Base-by-base conservation (phyloP, 257 asterid species). In the Solanum rostratum region DNA sequence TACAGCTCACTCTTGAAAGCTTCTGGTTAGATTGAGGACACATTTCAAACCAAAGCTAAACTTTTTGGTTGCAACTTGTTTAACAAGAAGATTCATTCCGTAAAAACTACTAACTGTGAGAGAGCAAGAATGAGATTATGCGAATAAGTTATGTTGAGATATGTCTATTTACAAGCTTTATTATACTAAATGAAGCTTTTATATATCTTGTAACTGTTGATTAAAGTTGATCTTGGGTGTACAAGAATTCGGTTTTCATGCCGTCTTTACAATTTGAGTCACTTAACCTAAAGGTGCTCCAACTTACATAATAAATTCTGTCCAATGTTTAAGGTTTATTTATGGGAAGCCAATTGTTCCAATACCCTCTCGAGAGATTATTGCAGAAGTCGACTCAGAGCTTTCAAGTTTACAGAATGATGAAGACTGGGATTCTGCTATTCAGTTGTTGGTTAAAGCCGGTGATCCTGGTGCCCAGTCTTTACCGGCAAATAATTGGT, bases 301-400 rank as follows among this genome's bases (percentile, higher is more conserved):
- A 50, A 69, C 81, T 83, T 63, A 83, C 59, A 29, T 68, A 43
- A 83, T 85, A 49, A 79, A 81, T 86, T 84, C 55, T 63, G 76
- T 80, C 60, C 89, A 82, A 59, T 78, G 63, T 88, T 45, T 80
- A 89, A 96, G 98, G 99, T 95, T 92, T 92, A 92, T 96, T 52
- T 95, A 96, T 70, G 99, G 99, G 91, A 95, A 90, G 87, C 98
- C 99, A 68, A 94, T 93, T 91, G 97, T 95, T 86, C 99, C 99
- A 8, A 91, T 89, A 89, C 95, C 98, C 81, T 94, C 98, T 41
- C 87, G 79, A 14, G 95, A 96, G 89, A 90, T 91, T 84, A 83
- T 92, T 15, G 86, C 88, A 37, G 97, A 92, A 92, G 99, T 93
- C 16, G 60, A 91, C 76, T 86, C 91, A 43, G 98, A 93, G 89